Evolutionary conservation across 768 basidiomycete species (phyloP).

Genomic region (Tulasnella sp.): DNA sequence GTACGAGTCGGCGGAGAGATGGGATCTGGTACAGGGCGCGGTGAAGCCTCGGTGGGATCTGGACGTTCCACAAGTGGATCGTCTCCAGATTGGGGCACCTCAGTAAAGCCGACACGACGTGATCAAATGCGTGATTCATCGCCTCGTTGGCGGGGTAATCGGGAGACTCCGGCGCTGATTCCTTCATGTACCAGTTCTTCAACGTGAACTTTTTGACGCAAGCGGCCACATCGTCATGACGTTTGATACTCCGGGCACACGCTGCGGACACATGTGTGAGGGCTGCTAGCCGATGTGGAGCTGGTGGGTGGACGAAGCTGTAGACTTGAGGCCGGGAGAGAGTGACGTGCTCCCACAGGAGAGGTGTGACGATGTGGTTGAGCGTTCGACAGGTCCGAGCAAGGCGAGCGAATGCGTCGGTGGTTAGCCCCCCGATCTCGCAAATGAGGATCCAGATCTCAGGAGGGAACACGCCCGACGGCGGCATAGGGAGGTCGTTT

Average conservation of each 20-base stretch:
- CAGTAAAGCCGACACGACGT: slow-evolving; percentile 20
- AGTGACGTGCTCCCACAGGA: slow-evolving; percentile 21
- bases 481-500: not conserved
- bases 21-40: slow-evolving; percentile 24
- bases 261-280: slow-evolving; percentile 16
- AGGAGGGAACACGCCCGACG: slow-evolving; percentile 22
- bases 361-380: slow-evolving; percentile 26
- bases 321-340: slow-evolving; percentile 18
- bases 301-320: slow-evolving; percentile 18
- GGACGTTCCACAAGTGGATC: slow-evolving; percentile 11
- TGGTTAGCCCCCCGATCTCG: not conserved
- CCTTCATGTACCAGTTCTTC: slow-evolving; percentile 24
- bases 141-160: slow-evolving; percentile 15
- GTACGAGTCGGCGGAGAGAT: not conserved
- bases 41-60: slow-evolving; percentile 26
- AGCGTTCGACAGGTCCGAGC: slow-evolving; percentile 7
- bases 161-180: slow-evolving; percentile 9
- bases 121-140: slow-evolving; percentile 20
- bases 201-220: slow-evolving; percentile 23
- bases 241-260: slow-evolving; percentile 9
- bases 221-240: not conserved
- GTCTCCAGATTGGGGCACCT: slow-evolving; percentile 19
- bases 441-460: slow-evolving; percentile 24
- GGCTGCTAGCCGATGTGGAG: not conserved
- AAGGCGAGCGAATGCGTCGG: not conserved